phyloP scores from a whole-genome alignment of 345 rosid species.

The Anastatica hierochuntica region DNA sequence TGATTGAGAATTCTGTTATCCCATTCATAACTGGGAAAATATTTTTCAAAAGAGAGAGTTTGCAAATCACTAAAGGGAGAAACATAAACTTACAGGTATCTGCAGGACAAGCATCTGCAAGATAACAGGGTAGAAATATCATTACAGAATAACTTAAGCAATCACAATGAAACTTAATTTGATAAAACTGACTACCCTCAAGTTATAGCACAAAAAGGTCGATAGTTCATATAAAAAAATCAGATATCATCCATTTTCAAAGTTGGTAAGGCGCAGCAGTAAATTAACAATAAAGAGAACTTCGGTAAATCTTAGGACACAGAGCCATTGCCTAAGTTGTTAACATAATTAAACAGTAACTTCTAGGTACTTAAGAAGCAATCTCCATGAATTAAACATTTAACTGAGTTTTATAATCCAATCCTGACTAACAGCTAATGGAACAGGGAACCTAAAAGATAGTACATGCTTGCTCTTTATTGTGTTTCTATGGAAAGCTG shows the following conservation, averaged over 20 bases:
- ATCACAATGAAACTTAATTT: background rate
- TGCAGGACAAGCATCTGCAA: conserved; percentile 76
- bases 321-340: background rate
- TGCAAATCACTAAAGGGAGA: conserved; percentile 12
- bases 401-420: no score
- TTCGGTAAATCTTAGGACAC: background rate
- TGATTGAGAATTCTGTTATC: background rate
- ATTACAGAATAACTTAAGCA: background rate
- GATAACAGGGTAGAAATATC: conserved; percentile 18
- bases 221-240: background rate
- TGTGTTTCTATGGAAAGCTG: background rate
- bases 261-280: background rate
- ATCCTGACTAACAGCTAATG: no score
- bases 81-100: conserved; percentile 55
- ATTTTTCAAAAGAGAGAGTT: background rate
- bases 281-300: background rate
- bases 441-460: background rate
- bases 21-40: background rate
- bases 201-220: background rate
- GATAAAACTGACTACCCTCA: conserved; percentile 3
- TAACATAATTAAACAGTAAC: no score
- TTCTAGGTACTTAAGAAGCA: background rate
- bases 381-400: no score
- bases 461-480: background rate
- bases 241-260: no score